Conservation (phyloP, 73 alveolate species). For the Tetrahymena malaccensis region DNA sequence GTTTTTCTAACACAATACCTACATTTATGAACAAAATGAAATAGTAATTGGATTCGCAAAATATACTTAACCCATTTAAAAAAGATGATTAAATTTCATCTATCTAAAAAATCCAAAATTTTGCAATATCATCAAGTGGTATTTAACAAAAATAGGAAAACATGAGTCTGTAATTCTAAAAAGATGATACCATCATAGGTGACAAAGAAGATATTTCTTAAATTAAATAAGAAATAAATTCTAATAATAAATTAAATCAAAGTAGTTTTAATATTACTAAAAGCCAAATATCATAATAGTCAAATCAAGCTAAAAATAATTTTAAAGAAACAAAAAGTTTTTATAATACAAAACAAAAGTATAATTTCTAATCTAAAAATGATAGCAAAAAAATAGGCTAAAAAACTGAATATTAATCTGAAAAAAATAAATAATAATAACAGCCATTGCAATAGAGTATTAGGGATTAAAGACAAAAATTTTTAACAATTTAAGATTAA, state of each 20-base stretch:
- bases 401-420: not conserved
- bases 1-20: not conserved
- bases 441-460: not conserved
- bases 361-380: not conserved
- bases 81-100: not conserved
- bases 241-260: not conserved
- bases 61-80: no score
- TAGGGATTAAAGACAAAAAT: not conserved
- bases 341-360: no score
- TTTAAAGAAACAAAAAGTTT: not conserved
- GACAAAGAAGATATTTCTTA: not conserved
- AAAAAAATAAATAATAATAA: no score
- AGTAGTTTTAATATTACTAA: not conserved
- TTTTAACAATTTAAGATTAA: not conserved
- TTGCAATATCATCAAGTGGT: no score
- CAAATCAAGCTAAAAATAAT: no score
- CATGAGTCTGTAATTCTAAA: no score
- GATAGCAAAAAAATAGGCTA: not conserved
- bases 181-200: no score
- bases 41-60: not conserved
- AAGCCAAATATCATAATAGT: not conserved
- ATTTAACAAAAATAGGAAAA: no score
- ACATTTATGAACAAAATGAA: not conserved
- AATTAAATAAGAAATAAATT: not conserved
- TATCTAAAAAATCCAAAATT: no score